Evolutionary conservation across 768 basidiomycete species (phyloP), one percentile per base, ranked within the genome.

Genomic region (Podaxis sp.): DNA sequence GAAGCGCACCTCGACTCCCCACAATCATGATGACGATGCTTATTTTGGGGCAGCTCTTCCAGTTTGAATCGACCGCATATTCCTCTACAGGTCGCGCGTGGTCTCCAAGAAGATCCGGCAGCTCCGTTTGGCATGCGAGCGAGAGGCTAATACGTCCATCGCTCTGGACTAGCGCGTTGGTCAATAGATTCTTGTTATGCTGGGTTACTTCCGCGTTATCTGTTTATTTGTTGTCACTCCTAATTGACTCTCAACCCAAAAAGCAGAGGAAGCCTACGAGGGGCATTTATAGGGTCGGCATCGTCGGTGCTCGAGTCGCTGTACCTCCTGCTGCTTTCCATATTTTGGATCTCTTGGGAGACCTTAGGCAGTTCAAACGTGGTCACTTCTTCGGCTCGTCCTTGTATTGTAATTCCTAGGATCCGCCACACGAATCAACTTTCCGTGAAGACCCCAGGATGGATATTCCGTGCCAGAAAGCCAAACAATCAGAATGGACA

Each of bases 1-100:
- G 50, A 28, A 36, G 10, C 77, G 25, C 64, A 81, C 86, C 86
- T 65, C 87, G 74, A 63, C 83, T 85, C 6, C 87, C 87, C 21
- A 87, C 85, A 50, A 88, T 84, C 81, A 86, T 84, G 48, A 88
- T 82, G 38, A 87, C 81, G 38, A 88, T 82, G 63, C 77, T 84
- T 69, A 88, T 68, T 9, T 61, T 60, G 9, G 81, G 81, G 53
- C 71, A 74, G 13, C 13, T 37, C 18, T 36, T 59, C 51, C 51
- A 59, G 21, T 56, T 38, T 28, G 18, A 14, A 44, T 60, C 82
- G 10, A 83, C 69, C 1, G 75, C 81, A 66, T 79, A 82, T 65
- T 86, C 84, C 28, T 77, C 69, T 7, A 84, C 79, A 13, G 79
- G 73, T 21, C 66, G 67, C 0, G 78, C 76, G 62, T 81, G 74